Percentiles rank a stretch among this genome's conserved stretches.
phyloP scores from a whole-genome alignment of 331 rosid genomes.

The Cydonia oblonga region DNA sequence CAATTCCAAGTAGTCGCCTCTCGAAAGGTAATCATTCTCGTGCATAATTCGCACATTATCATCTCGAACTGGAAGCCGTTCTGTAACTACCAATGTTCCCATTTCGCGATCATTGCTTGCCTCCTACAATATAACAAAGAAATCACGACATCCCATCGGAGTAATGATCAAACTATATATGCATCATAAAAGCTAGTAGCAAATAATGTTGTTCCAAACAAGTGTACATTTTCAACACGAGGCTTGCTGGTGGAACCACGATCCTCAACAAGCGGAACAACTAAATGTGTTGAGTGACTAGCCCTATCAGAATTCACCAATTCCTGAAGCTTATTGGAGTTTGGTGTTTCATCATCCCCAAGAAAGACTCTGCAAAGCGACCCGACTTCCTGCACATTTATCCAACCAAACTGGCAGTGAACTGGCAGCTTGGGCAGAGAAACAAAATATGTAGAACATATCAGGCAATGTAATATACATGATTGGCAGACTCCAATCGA shows the following conservation, averaged over 20 bases:
- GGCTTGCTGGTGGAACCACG: conserved; percentile 19
- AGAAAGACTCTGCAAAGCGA: conserved; percentile 23
- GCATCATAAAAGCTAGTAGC: background rate
- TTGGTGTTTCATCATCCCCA: conserved; percentile 1
- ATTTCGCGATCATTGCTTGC: conserved; percentile 1
- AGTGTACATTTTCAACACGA: background rate
- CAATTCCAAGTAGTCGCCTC: conserved; percentile 33
- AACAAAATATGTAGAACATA: background rate
- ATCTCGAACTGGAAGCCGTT: conserved; percentile 3
- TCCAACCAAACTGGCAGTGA: conserved; percentile 26
- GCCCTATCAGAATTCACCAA: background rate
- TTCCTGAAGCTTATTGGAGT: background rate
- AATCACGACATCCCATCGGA: background rate
- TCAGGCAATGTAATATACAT: background rate
- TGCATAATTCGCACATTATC: background rate
- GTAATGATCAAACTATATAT: background rate
- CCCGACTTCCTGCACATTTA: conserved; percentile 24
- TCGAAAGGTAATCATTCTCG: conserved; percentile 6
- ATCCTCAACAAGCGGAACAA: background rate
- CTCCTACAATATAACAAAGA: conserved; percentile 3
- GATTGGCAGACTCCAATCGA: background rate
- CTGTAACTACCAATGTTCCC: conserved; percentile 4
- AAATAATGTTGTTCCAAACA: background rate
- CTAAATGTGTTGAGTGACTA: background rate
- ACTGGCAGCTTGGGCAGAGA: conserved; percentile 18